A percentile compares a stretch with the other conserved stretches of the same genome.
Conservation (phyloP, 306 rosid species). For the Corylus heterophylla region DNA sequence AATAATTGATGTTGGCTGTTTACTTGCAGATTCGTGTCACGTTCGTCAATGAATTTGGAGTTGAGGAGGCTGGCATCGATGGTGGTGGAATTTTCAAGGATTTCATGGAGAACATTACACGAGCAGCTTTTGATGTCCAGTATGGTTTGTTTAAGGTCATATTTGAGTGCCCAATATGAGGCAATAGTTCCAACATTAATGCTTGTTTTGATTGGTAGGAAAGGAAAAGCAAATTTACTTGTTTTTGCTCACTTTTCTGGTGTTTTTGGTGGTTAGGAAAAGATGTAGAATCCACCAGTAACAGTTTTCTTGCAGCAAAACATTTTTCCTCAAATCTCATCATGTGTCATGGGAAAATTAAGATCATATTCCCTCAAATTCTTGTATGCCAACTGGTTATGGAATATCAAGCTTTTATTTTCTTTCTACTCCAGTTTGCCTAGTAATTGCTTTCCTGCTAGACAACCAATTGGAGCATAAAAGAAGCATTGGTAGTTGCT, state of each 20-base stretch:
- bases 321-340: neutral
- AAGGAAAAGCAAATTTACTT: neutral
- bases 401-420: neutral
- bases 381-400: neutral
- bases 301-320: conserved; percentile 2
- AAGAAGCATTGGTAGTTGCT: neutral
- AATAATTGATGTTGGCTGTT: conserved; percentile 20
- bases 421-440: neutral
- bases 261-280: neutral
- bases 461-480: neutral
- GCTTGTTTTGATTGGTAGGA: neutral
- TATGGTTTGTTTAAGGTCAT: conserved; percentile 95
- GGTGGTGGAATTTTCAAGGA: conserved; percentile 99
- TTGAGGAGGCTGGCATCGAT: conserved; percentile 99
- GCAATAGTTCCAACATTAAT: neutral
- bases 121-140: conserved; percentile 98
- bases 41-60: conserved; percentile 96
- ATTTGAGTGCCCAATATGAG: conserved; percentile 7
- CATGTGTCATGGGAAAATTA: neutral
- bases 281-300: neutral
- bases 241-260: neutral
- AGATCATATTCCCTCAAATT: neutral
- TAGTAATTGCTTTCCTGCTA: neutral
- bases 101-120: conserved; percentile 98
- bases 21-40: conserved; percentile 82